These are phyloP conservation scores for Cornus controversa DNA, from an alignment of 148 eudicot genomes.

Conservation along the genomic window DNA sequence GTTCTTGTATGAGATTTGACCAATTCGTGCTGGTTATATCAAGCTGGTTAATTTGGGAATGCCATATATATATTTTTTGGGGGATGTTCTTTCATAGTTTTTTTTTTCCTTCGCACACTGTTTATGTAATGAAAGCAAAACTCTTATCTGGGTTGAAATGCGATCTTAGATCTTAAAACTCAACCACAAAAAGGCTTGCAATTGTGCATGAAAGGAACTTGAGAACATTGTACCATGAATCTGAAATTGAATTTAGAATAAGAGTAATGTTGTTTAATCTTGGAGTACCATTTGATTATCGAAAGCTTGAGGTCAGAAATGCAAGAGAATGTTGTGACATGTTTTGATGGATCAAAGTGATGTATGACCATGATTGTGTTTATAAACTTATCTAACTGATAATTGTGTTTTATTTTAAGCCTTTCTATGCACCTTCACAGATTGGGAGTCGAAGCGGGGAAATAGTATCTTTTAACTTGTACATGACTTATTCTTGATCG, in stretches of 20 bases:
- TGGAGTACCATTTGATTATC: no score
- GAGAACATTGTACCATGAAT: neutral
- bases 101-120: neutral
- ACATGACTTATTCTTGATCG: no score
- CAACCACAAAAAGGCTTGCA: neutral
- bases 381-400: no score
- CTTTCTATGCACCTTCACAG: no score
- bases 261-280: neutral
- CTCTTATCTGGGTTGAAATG: neutral
- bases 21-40: neutral
- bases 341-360: no score
- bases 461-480: no score
- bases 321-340: no score
- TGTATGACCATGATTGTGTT: no score
- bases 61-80: neutral
- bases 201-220: neutral
- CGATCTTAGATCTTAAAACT: neutral
- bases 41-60: neutral
- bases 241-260: neutral
- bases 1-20: conserved; percentile 38
- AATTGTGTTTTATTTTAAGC: no score
- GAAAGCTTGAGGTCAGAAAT: no score
- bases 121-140: neutral
- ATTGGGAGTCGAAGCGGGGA: no score
- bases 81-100: neutral